phyloP scores from a whole-genome alignment of 2,329 filamentous ascomycete species.

The Colletotrichum falcatum region DNA sequence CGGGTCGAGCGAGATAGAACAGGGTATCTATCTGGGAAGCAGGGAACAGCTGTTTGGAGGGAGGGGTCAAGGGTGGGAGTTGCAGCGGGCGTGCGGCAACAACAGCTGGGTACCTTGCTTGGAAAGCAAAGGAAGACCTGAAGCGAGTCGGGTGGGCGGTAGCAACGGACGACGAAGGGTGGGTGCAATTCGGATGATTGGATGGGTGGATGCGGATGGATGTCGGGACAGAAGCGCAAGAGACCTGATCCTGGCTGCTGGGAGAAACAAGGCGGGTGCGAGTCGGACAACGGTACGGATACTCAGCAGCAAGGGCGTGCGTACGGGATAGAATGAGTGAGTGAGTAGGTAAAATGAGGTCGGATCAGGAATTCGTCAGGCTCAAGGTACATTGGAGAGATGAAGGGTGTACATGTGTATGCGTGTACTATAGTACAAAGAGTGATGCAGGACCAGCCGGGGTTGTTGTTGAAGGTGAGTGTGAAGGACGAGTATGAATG shows the following conservation, averaged over 20 bases:
- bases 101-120: slow-evolving; percentile 28
- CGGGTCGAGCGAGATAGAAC: slow-evolving; percentile 13
- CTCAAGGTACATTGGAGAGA: not conserved
- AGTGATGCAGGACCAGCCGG: slow-evolving; percentile 11
- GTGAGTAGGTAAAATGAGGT: not conserved
- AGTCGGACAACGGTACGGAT: slow-evolving; percentile 19
- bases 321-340: not conserved
- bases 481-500: slow-evolving; percentile 2
- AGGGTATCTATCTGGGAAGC: slow-evolving; percentile 3
- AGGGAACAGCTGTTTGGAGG: slow-evolving; percentile 35
- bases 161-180: slow-evolving; percentile 34
- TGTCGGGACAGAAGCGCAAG: slow-evolving; percentile 25
- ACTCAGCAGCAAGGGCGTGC: not conserved
- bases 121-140: slow-evolving; percentile 28
- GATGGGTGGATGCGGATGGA: slow-evolving; percentile 33
- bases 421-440: not conserved
- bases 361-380: slow-evolving; percentile 14
- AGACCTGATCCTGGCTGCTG: slow-evolving; percentile 22
- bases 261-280: slow-evolving; percentile 22
- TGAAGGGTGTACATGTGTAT: not conserved
- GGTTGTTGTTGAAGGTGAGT: not conserved
- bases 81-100: slow-evolving; percentile 29
- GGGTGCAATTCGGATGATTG: slow-evolving; percentile 38
- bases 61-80: slow-evolving; percentile 16
- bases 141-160: slow-evolving; percentile 25